A percentile compares a stretch with the other conserved stretches of the same genome.
Conservation (phyloP, 1,284 basidiomycete species). For the Thecaphora thlaspeos region DNA sequence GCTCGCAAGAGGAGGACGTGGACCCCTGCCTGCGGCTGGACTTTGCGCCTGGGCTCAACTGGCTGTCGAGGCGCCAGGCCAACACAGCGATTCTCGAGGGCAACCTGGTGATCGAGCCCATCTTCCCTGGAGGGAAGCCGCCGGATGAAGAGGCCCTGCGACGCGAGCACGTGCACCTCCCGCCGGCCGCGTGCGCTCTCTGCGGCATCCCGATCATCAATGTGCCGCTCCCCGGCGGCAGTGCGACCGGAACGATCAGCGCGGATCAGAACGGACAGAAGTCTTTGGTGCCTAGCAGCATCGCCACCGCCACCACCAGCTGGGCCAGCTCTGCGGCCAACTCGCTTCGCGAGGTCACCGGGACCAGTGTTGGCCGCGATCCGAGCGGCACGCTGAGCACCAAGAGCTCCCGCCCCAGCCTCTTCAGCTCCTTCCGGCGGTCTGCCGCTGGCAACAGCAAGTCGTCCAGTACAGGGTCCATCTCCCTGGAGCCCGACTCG, state of each 20-base stretch:
- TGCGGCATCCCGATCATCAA: constrained; percentile 51
- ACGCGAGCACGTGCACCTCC: constrained; percentile 33
- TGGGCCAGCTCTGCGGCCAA: constrained; percentile 36
- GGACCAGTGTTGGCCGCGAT: constrained; percentile 13
- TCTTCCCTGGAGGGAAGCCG: constrained; percentile 61
- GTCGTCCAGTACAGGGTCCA: neutral
- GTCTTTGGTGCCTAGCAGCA: constrained; percentile 22
- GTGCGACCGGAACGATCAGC: constrained; percentile 8
- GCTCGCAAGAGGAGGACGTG: constrained; percentile 82
- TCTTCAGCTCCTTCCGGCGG: constrained; percentile 38
- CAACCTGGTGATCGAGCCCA: constrained; percentile 86
- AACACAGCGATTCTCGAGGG: constrained; percentile 81
- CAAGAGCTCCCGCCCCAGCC: constrained; percentile 24
- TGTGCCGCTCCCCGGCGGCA: constrained; percentile 41
- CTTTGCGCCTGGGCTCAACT: constrained; percentile 88
- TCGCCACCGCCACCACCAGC: constrained; percentile 32
- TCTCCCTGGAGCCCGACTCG: neutral
- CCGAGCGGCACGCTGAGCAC: constrained; percentile 22
- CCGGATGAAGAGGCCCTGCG: constrained; percentile 45
- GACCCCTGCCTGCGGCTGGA: constrained; percentile 91
- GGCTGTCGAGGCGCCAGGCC: constrained; percentile 85
- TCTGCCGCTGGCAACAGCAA: constrained; percentile 6
- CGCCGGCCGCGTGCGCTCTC: constrained; percentile 51
- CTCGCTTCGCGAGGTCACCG: constrained; percentile 31
- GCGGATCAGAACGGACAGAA: constrained; percentile 27